phyloP scores from a whole-genome alignment of 2,329 filamentous ascomycete genomes.

The Colletotrichum gigasporum region DNA sequence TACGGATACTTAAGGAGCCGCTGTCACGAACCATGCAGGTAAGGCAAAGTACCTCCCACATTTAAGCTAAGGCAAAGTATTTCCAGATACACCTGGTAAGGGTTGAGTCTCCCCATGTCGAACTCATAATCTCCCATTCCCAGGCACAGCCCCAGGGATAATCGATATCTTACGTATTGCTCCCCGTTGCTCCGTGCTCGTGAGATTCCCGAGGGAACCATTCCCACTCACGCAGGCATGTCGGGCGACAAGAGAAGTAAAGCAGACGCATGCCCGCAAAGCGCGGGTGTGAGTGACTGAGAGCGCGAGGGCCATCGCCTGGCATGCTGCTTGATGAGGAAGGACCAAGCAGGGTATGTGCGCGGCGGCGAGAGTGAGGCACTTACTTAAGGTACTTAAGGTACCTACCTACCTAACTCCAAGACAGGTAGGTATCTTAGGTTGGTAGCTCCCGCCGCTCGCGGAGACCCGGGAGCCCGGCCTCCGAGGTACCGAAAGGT shows the following conservation, averaged over 20 bases:
- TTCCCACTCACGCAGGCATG: background rate
- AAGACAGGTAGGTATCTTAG: too few relatives aligned
- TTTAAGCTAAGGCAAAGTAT: too few relatives aligned
- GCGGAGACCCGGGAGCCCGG: background rate
- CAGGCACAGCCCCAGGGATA: constrained; percentile 23
- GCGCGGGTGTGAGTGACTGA: background rate
- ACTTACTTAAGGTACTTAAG: too few relatives aligned
- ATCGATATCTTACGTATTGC: constrained; percentile 18
- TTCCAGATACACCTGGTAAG: background rate
- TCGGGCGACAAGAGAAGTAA: background rate
- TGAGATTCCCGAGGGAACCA: constrained; percentile 1
- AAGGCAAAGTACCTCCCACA: background rate
- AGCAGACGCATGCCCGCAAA: background rate
- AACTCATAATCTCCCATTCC: constrained; percentile 20
- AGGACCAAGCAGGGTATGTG: background rate
- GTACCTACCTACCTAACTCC: too few relatives aligned
- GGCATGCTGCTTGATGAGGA: constrained; percentile 21
- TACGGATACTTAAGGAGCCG: too few relatives aligned
- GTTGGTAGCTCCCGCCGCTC: too few relatives aligned
- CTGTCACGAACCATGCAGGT: too few relatives aligned
- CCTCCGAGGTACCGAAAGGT: background rate
- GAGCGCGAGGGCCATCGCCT: background rate
- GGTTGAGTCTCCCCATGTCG: background rate
- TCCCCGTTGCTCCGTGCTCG: background rate
- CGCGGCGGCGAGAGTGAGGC: too few relatives aligned